These are phyloP conservation scores for Xylariomycetidae sp. DNA, from an alignment of 2,329 filamentous ascomycete species.

Conservation along the genomic window DNA sequence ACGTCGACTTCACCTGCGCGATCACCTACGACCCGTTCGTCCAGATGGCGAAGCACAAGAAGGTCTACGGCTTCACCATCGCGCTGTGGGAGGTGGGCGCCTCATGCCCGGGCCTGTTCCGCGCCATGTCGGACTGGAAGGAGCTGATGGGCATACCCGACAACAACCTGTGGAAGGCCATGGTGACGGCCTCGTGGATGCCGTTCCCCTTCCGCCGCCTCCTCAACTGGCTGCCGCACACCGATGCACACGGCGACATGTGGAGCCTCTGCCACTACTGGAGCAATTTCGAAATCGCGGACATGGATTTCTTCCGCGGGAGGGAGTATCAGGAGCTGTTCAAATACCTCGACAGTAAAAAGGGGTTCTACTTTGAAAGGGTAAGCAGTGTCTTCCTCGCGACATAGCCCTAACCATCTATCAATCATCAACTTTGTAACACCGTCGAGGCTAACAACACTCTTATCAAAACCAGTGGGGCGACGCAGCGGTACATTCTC, in stretches of 20 bases:
- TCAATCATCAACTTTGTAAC: too few species aligned
- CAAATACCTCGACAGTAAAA: constrained; percentile 33
- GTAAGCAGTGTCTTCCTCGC: constrained; percentile 23
- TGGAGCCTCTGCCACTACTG: constrained; percentile 44
- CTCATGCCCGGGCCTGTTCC: constrained; percentile 39
- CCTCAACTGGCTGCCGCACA: constrained; percentile 32
- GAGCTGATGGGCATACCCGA: constrained; percentile 29
- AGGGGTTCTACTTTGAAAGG: constrained; percentile 40
- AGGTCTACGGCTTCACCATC: constrained; percentile 41
- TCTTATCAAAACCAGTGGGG: constrained; percentile 37
- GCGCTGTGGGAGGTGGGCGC: constrained; percentile 37
- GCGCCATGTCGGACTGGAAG: constrained; percentile 36
- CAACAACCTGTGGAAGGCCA: constrained; percentile 35
- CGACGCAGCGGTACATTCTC: constrained; percentile 39
- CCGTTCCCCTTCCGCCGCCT: constrained; percentile 37
- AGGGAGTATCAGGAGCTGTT: constrained; percentile 37
- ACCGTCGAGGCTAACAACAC: constrained; percentile 6
- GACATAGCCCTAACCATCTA: too few species aligned
- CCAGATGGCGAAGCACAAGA: constrained; percentile 38
- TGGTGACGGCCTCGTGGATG: constrained; percentile 35
- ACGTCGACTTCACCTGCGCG: constrained; percentile 39
- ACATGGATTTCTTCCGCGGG: constrained; percentile 40
- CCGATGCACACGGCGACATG: constrained; percentile 33
- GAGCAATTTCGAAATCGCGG: constrained; percentile 45
- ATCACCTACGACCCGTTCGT: constrained; percentile 45